phyloP scores from a whole-genome alignment of 1,284 basidiomycete species.

The Leccinum ponderosum region DNA sequence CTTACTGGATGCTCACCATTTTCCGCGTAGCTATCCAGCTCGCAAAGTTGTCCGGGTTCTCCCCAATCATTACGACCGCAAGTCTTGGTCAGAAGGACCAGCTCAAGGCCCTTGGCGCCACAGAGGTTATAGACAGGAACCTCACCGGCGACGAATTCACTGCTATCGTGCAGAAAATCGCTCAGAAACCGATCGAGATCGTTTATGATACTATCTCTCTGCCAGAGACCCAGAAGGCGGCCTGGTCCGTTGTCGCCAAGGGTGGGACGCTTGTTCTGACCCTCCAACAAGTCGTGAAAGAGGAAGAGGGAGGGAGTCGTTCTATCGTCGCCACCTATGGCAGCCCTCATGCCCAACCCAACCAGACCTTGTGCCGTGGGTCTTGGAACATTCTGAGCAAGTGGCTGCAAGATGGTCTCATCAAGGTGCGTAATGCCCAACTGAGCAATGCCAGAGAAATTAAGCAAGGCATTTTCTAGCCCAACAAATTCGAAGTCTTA shows the following conservation, averaged over 20 bases:
- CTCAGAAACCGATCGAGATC: constrained; percentile 33
- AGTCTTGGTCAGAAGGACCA: constrained; percentile 42
- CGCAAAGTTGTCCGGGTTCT: constrained; percentile 52
- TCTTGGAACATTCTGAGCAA: constrained; percentile 32
- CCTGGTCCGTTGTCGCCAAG: constrained; percentile 26
- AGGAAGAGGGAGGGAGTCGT: constrained; percentile 25
- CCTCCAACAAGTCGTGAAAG: constrained; percentile 21
- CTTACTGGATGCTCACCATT: not conserved
- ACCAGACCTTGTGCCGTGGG: constrained; percentile 24
- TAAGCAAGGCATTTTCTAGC: constrained; percentile 22
- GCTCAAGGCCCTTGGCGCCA: constrained; percentile 55
- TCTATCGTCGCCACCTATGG: constrained; percentile 31
- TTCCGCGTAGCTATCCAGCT: constrained; percentile 46
- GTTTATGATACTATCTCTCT: constrained; percentile 43
- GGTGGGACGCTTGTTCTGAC: constrained; percentile 30
- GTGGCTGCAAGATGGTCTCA: constrained; percentile 36
- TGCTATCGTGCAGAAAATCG: constrained; percentile 31
- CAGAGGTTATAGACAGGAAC: constrained; percentile 49
- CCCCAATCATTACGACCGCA: constrained; percentile 53
- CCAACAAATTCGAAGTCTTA: constrained; percentile 45
- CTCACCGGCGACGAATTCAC: constrained; percentile 28
- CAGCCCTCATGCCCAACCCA: constrained; percentile 21
- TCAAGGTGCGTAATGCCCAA: constrained; percentile 33
- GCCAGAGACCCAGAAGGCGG: constrained; percentile 31
- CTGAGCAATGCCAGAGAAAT: not conserved